Percentiles rank a stretch among this genome's conserved stretches.
Evolutionary conservation across 2,329 filamentous ascomycete genomes (phyloP).

Genomic region (Penicillium sp.): DNA sequence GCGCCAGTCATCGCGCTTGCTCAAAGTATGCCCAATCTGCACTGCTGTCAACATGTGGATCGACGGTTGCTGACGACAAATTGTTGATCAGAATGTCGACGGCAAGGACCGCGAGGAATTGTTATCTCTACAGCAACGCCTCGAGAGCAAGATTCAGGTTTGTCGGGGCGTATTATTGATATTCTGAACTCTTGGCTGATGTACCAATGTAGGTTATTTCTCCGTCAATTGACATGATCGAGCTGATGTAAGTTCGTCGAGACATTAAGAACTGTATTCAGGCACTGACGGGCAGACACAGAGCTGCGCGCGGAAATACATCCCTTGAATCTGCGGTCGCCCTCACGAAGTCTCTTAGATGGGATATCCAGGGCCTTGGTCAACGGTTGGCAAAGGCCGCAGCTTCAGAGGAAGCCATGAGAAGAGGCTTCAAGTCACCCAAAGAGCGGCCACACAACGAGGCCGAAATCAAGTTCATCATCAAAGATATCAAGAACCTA

Average conservation of each 20-base stretch:
- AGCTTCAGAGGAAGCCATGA: slow-evolving; percentile 54
- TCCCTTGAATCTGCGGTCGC: slow-evolving; percentile 82
- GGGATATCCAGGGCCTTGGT: slow-evolving; percentile 79
- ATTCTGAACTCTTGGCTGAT: slow-evolving; percentile 8
- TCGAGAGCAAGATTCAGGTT: slow-evolving; percentile 84
- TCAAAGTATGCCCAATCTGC: slow-evolving; percentile 57
- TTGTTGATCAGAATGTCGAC: slow-evolving; percentile 61
- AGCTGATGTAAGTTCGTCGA: slow-evolving; percentile 67
- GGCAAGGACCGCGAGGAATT: slow-evolving; percentile 73
- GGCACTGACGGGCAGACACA: slow-evolving; percentile 24
- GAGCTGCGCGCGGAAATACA: slow-evolving; percentile 72
- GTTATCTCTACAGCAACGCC: slow-evolving; percentile 67
- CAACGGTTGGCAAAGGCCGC: slow-evolving; percentile 72
- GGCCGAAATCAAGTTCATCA: slow-evolving; percentile 68
- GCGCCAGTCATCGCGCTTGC: slow-evolving; percentile 73
- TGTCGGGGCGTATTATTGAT: slow-evolving; percentile 47
- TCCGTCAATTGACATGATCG: slow-evolving; percentile 87
- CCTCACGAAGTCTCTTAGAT: slow-evolving; percentile 78
- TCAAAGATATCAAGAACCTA: slow-evolving; percentile 72
- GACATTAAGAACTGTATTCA: background rate
- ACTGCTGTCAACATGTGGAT: background rate
- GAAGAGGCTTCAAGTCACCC: slow-evolving; percentile 36
- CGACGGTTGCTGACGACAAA: slow-evolving; percentile 7
- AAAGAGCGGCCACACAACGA: slow-evolving; percentile 60
- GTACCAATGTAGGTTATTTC: slow-evolving; percentile 68